Percentiles rank a stretch among this genome's conserved stretches.
Evolutionary conservation across 257 asterid species (phyloP).

Genomic region (Linderniella brevidens): DNA sequence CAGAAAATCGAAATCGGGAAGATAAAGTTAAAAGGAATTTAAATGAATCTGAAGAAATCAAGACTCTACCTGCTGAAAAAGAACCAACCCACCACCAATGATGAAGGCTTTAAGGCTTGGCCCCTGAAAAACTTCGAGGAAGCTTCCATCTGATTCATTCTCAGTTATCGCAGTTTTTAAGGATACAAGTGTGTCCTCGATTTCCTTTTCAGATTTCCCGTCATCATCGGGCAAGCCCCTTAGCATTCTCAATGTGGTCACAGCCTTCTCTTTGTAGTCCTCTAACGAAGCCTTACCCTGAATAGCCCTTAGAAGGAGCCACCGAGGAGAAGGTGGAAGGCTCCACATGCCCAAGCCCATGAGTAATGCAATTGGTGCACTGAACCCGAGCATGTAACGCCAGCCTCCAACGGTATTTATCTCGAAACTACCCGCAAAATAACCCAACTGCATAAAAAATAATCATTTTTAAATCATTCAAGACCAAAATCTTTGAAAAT

Average conservation of each 20-base stretch:
- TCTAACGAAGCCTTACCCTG: constrained; percentile 76
- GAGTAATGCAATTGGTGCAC: constrained; percentile 70
- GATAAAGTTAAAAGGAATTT: constrained; percentile 5
- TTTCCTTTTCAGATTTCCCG: constrained; percentile 57
- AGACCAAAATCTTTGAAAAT: neutral
- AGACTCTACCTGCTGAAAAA: constrained; percentile 99
- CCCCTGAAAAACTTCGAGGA: constrained; percentile 77
- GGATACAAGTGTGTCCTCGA: constrained; percentile 62
- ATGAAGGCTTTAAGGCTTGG: constrained; percentile 78
- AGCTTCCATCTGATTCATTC: constrained; percentile 54
- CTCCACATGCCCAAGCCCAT: constrained; percentile 91
- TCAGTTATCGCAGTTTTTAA: constrained; percentile 52
- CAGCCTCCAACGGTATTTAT: constrained; percentile 83
- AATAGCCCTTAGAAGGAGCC: constrained; percentile 90
- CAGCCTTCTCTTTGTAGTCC: constrained; percentile 79
- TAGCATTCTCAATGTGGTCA: constrained; percentile 50
- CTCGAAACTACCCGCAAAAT: constrained; percentile 61
- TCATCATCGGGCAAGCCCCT: constrained; percentile 66
- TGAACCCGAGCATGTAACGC: constrained; percentile 86
- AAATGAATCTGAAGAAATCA: constrained; percentile 7
- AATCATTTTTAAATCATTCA: neutral
- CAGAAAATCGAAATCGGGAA: constrained; percentile 1
- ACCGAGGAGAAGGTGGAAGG: constrained; percentile 96
- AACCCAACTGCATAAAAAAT: constrained; percentile 48
- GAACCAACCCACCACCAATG: constrained; percentile 95